Evolutionary conservation across 371 early-diverging fungal genomes (phyloP).

Genomic region (Mortierella sp.): DNA sequence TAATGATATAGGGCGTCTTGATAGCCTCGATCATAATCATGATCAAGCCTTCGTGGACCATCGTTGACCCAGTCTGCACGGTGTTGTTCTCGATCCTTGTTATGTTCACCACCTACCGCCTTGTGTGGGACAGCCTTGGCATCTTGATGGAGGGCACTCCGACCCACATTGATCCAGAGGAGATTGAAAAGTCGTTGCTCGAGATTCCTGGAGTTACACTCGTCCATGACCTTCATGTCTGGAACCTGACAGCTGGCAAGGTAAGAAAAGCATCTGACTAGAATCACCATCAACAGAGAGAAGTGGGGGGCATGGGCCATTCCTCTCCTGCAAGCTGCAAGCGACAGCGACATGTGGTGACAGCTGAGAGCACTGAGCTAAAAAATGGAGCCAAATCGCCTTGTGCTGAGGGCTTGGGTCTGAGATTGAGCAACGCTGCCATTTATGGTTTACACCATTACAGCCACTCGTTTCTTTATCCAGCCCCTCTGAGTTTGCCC

Average conservation of each 20-base stretch:
- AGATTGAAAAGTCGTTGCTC: constrained; percentile 63
- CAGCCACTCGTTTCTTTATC: no score
- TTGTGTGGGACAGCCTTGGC: constrained; percentile 63
- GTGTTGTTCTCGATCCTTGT: constrained; percentile 85
- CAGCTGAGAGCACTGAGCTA: no score
- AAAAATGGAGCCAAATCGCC: constrained; percentile 56
- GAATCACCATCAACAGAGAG: constrained; percentile 2
- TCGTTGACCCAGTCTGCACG: constrained; percentile 91
- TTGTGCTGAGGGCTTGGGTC: no score
- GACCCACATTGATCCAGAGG: constrained; percentile 67
- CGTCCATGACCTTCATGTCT: constrained; percentile 79
- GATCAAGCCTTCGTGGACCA: constrained; percentile 71
- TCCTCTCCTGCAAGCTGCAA: constrained; percentile 32
- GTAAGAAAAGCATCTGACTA: constrained; percentile 5
- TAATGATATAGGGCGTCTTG: constrained; percentile 79
- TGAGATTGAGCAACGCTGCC: constrained; percentile 29
- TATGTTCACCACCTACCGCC: constrained; percentile 75
- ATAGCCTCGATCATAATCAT: constrained; percentile 81
- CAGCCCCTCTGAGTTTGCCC: no score
- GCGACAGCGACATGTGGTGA: no score
- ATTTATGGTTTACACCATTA: constrained; percentile 20
- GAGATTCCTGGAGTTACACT: constrained; percentile 66
- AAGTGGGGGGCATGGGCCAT: no score
- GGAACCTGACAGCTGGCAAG: constrained; percentile 81
- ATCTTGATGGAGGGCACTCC: constrained; percentile 81